These are phyloP conservation scores for Aurinia saxatilis DNA, from an alignment of 345 rosid genomes.

Conservation along the genomic window DNA sequence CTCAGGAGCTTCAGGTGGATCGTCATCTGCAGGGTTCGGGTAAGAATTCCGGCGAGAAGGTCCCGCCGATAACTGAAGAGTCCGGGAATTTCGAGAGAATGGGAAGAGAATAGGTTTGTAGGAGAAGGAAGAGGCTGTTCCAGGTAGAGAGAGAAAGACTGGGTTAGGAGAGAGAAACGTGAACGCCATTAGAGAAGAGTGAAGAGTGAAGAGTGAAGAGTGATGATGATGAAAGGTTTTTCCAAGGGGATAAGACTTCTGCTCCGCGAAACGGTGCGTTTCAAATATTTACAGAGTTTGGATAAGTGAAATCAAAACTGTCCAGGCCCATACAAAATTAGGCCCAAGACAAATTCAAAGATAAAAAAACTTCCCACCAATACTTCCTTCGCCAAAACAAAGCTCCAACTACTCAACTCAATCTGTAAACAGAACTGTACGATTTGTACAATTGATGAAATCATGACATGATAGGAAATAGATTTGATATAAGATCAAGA, in stretches of 20 bases:
- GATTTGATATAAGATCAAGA: too few species aligned
- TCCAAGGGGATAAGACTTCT: slow-evolving; percentile 30
- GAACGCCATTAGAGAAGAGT: slow-evolving; percentile 35
- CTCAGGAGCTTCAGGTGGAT: slow-evolving; percentile 88
- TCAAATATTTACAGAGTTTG: too few species aligned
- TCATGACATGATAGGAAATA: too few species aligned
- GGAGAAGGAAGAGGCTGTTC: slow-evolving; percentile 21
- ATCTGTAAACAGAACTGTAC: too few species aligned
- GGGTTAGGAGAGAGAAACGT: slow-evolving; percentile 30
- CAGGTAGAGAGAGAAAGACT: slow-evolving; percentile 29
- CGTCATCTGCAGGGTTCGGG: slow-evolving; percentile 64
- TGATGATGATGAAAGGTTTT: slow-evolving; percentile 25
- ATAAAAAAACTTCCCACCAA: too few species aligned
- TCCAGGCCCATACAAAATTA: too few species aligned
- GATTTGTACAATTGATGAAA: too few species aligned
- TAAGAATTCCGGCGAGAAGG: slow-evolving; percentile 44
- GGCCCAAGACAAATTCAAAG: too few species aligned
- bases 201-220: not conserved
- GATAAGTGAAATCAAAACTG: too few species aligned
- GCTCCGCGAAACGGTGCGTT: slow-evolving; percentile 1
- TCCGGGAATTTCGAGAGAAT: slow-evolving; percentile 13
- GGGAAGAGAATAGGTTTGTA: slow-evolving; percentile 24
- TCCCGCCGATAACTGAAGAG: slow-evolving; percentile 23
- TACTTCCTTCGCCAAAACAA: too few species aligned
- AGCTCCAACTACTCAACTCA: too few species aligned